These are phyloP conservation scores for Eutrema yunnanense DNA, from an alignment of 345 rosid species.

Conservation along the genomic window DNA sequence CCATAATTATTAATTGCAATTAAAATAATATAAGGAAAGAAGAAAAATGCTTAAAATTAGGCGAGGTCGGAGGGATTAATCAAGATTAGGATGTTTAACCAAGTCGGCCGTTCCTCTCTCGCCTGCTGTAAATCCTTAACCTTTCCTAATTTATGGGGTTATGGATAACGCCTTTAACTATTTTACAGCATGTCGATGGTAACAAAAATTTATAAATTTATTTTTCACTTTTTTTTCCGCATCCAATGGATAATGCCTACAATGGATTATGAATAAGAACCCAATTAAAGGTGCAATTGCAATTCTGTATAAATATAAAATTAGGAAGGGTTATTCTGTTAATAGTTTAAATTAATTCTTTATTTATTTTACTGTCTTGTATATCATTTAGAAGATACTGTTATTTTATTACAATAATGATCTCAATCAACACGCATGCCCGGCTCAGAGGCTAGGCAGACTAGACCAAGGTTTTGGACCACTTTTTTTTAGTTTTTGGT, in stretches of 20 bases:
- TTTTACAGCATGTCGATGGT: slow-evolving; percentile 15
- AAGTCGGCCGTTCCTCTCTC: slow-evolving; percentile 26
- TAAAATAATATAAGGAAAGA: not conserved
- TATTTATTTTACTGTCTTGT: no score
- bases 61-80: slow-evolving; percentile 15
- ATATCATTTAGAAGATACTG: no score
- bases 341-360: no score
- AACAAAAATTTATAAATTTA: not conserved
- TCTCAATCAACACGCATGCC: no score
- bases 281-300: no score
- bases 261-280: no score
- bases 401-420: no score
- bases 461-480: no score
- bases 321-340: no score
- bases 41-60: slow-evolving; percentile 22
- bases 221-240: not conserved
- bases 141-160: slow-evolving; percentile 18
- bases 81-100: slow-evolving; percentile 29
- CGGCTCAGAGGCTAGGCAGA: no score
- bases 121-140: slow-evolving; percentile 14
- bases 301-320: no score
- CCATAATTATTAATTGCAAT: not conserved
- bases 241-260: slow-evolving; percentile 7
- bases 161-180: slow-evolving; percentile 12
- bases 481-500: no score